These are phyloP conservation scores for Septoria petroselini DNA, from an alignment of 2,329 filamentous ascomycete genomes.

Conservation along the genomic window DNA sequence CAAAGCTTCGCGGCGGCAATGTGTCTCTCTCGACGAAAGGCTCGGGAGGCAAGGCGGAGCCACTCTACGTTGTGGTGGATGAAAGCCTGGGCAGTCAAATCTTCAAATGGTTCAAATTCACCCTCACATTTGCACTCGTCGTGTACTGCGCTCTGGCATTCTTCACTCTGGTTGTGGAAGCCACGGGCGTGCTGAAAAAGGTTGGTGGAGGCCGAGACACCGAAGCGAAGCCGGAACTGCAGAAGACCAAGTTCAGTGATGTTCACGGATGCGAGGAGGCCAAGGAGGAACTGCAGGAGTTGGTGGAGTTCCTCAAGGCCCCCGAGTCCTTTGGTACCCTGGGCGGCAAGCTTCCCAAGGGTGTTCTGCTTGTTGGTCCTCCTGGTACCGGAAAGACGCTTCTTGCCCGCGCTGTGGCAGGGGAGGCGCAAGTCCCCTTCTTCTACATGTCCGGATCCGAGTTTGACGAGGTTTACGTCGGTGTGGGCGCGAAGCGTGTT, in stretches of 20 bases:
- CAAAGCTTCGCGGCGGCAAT: slow-evolving; percentile 65
- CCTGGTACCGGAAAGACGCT: slow-evolving; percentile 97
- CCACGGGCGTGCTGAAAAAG: slow-evolving; percentile 73
- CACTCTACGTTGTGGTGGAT: slow-evolving; percentile 94
- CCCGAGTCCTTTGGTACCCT: slow-evolving; percentile 91
- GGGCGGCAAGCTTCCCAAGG: slow-evolving; percentile 94
- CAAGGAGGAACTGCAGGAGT: slow-evolving; percentile 94
- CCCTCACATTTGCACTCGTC: slow-evolving; percentile 72
- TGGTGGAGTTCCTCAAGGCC: slow-evolving; percentile 93
- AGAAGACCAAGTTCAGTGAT: slow-evolving; percentile 85
- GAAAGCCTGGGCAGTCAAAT: slow-evolving; percentile 75
- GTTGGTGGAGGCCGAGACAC: slow-evolving; percentile 68
- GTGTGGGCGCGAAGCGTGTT: slow-evolving; percentile 93
- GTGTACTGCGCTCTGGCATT: slow-evolving; percentile 76
- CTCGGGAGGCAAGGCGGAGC: slow-evolving; percentile 71
- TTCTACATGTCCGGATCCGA: slow-evolving; percentile 99
- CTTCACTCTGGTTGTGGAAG: slow-evolving; percentile 79
- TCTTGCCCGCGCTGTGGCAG: slow-evolving; percentile 89
- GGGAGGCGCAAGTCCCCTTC: slow-evolving; percentile 95
- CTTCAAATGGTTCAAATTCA: slow-evolving; percentile 89
- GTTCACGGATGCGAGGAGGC: slow-evolving; percentile 98
- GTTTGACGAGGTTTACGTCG: slow-evolving; percentile 97
- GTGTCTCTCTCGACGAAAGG: slow-evolving; percentile 56
- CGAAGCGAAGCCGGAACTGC: slow-evolving; percentile 88
- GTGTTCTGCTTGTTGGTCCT: slow-evolving; percentile 89